Conservation (phyloP, 768 basidiomycete species). For the Russula brevipes region DNA sequence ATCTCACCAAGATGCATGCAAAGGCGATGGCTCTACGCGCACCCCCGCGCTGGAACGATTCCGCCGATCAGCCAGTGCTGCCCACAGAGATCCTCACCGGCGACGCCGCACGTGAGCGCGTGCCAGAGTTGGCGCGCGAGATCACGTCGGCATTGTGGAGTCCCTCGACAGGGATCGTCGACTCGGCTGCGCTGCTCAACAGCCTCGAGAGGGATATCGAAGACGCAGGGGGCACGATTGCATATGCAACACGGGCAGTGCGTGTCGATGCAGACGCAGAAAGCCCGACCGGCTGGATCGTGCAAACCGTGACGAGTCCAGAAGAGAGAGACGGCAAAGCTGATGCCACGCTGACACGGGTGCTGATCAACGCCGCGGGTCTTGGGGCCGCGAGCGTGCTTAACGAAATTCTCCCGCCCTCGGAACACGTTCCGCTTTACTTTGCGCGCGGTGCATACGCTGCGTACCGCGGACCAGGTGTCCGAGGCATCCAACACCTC, state of each 20-base stretch:
- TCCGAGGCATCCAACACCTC: conserved; percentile 60
- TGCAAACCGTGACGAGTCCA: conserved; percentile 62
- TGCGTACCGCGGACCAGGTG: conserved; percentile 77
- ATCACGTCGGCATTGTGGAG: conserved; percentile 75
- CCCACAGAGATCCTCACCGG: conserved; percentile 66
- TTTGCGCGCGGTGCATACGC: conserved; percentile 86
- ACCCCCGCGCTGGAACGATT: conserved; percentile 38
- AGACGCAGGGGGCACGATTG: conserved; percentile 65
- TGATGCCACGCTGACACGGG: conserved; percentile 68
- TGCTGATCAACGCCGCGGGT: conserved; percentile 79
- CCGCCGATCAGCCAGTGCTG: conserved; percentile 36
- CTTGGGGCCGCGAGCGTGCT: conserved; percentile 65
- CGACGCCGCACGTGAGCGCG: conserved; percentile 62
- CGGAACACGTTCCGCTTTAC: conserved; percentile 62
- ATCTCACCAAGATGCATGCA: conserved; percentile 62
- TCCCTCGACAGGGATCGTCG: conserved; percentile 85
- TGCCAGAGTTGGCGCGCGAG: conserved; percentile 72
- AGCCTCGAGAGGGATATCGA: conserved; percentile 76
- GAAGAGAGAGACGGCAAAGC: conserved; percentile 33
- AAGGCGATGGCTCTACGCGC: conserved; percentile 54
- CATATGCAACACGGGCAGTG: conserved; percentile 76
- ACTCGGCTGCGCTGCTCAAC: conserved; percentile 80
- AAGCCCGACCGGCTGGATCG: conserved; percentile 68
- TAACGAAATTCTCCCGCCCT: conserved; percentile 59
- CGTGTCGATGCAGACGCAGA: conserved; percentile 65